Evolutionary conservation across 1,139 yeast species (phyloP).

Genomic region (Protomyces pachydermus): DNA sequence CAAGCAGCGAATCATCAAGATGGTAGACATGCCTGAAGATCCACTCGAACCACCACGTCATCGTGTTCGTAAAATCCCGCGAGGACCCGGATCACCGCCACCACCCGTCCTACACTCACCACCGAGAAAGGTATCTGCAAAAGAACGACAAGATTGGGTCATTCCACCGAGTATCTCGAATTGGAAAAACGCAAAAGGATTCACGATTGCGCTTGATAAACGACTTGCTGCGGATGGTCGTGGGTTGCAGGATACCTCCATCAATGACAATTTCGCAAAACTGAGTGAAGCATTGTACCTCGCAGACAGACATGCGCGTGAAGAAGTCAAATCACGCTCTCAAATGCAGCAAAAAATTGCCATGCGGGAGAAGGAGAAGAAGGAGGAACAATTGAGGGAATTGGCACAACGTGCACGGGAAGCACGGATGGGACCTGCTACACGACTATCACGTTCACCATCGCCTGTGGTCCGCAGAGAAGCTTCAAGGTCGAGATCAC

Average conservation of each 20-base stretch:
- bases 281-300: constrained; percentile 66
- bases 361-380: constrained; percentile 52
- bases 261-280: constrained; percentile 59
- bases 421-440: constrained; percentile 33
- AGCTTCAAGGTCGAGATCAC: constrained; percentile 1
- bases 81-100: constrained; percentile 52
- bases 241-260: constrained; percentile 41
- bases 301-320: constrained; percentile 71
- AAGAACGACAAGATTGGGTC: constrained; percentile 76
- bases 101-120: constrained; percentile 51
- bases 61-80: constrained; percentile 69
- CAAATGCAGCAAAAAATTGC: constrained; percentile 53
- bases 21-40: constrained; percentile 62
- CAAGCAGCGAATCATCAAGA: constrained; percentile 48
- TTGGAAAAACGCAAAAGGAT: constrained; percentile 95
- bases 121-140: constrained; percentile 57
- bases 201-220: constrained; percentile 74
- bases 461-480: not conserved
- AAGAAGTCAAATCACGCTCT: constrained; percentile 59
- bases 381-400: constrained; percentile 55
- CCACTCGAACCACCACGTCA: constrained; percentile 83
- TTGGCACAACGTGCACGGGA: constrained; percentile 58
- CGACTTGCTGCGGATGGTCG: constrained; percentile 61
- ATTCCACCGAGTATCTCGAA: constrained; percentile 90
- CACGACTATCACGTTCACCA: constrained; percentile 5